Conservation (phyloP, 2,329 filamentous ascomycete genomes). For the Phyllosticta citriasiana region DNA sequence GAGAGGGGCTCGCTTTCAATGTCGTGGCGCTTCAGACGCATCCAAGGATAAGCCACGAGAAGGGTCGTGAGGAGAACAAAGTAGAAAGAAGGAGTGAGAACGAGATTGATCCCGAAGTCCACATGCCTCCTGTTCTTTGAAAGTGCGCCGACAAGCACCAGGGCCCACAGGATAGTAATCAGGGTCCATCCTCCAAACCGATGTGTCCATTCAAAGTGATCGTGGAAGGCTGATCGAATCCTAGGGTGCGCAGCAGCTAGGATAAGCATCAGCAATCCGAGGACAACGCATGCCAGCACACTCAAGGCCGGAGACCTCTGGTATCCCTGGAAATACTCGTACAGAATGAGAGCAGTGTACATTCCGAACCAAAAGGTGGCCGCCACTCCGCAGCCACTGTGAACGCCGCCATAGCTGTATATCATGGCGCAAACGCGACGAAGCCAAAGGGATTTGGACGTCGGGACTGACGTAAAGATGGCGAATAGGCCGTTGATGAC, state of each 20-base stretch:
- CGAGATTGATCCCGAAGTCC: conserved; percentile 28
- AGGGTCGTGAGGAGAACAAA: conserved; percentile 55
- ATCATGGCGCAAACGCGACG: conserved; percentile 19
- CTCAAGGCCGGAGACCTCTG: conserved; percentile 13
- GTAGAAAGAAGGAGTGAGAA: conserved; percentile 52
- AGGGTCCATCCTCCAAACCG: conserved; percentile 26
- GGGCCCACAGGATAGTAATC: conserved; percentile 24
- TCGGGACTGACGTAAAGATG: conserved; percentile 22
- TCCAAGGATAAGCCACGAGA: conserved; percentile 63
- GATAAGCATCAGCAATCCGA: conserved; percentile 17
- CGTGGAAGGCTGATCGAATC: conserved; percentile 19
- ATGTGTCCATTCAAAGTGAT: conserved; percentile 26
- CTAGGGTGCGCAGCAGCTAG: conserved; percentile 18
- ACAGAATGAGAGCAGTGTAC: conserved; percentile 25
- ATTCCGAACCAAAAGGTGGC: conserved; percentile 34
- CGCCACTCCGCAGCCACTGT: conserved; percentile 22
- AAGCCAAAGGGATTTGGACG: conserved; percentile 17
- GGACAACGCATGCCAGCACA: conserved; percentile 16
- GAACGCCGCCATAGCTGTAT: conserved; percentile 26
- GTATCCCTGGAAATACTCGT: conserved; percentile 15
- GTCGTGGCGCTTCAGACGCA: conserved; percentile 55
- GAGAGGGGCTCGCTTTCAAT: conserved; percentile 61
- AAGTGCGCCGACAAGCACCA: conserved; percentile 5
- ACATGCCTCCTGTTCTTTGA: conserved; percentile 4
- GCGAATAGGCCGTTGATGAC: conserved; percentile 23